Percentiles rank a stretch among this genome's conserved stretches.
Conservation (phyloP, 805 yeast species). For the Lachancea dasiensis region DNA sequence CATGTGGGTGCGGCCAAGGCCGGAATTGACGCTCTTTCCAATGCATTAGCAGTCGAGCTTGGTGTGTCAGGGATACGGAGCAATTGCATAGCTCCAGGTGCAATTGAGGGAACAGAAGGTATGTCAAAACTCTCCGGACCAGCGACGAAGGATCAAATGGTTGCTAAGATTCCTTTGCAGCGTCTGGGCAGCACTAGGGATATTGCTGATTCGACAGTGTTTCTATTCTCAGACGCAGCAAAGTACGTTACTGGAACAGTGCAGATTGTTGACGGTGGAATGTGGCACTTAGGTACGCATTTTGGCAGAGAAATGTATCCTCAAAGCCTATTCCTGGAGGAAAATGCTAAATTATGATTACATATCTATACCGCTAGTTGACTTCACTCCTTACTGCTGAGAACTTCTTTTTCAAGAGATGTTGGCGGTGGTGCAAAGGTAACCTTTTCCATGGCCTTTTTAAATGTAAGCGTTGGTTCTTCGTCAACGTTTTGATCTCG, state of each 20-base stretch:
- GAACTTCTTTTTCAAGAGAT: constrained; percentile 14
- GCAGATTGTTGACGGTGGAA: constrained; percentile 83
- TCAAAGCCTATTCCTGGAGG: constrained; percentile 31
- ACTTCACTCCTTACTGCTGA: neutral
- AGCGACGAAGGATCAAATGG: constrained; percentile 37
- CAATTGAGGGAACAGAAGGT: constrained; percentile 85
- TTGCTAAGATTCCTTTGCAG: constrained; percentile 47
- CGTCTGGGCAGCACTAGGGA: constrained; percentile 67
- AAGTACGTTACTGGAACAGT: constrained; percentile 69
- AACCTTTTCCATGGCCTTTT: constrained; percentile 16
- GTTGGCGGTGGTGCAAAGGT: constrained; percentile 17
- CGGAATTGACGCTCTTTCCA: constrained; percentile 83
- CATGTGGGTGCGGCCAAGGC: constrained; percentile 97
- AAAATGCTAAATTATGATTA: constrained; percentile 35
- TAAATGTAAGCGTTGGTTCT: constrained; percentile 13
- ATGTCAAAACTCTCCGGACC: constrained; percentile 52
- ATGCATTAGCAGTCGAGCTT: constrained; percentile 80
- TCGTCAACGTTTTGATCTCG: no score
- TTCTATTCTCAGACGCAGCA: constrained; percentile 78
- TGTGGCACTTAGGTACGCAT: constrained; percentile 69
- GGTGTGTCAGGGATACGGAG: constrained; percentile 85
- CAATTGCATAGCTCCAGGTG: constrained; percentile 89
- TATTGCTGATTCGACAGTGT: constrained; percentile 84
- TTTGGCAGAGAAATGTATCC: constrained; percentile 40
- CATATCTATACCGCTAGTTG: constrained; percentile 1